phyloP scores from a whole-genome alignment of 2,329 filamentous ascomycete species.

The Ophiostoma australiae region DNA sequence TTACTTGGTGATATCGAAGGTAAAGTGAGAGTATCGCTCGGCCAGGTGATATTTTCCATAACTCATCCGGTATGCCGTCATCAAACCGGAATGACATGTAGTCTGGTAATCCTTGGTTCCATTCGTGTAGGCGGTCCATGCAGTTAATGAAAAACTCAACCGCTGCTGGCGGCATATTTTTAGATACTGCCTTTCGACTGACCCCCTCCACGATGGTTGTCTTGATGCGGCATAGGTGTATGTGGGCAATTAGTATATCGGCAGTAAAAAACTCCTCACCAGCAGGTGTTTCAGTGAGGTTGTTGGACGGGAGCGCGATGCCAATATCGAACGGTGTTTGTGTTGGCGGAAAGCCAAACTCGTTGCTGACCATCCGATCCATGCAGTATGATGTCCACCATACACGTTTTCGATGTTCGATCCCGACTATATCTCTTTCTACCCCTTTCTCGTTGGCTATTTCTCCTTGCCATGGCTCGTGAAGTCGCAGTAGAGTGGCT shows the following conservation, averaged over 20 bases:
- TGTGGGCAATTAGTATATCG: background rate
- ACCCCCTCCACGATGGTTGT: background rate
- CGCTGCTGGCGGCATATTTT: background rate
- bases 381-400: constrained; percentile 4
- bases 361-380: constrained; percentile 5
- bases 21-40: background rate
- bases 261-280: background rate
- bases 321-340: background rate
- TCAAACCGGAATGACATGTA: background rate
- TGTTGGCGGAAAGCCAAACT: background rate
- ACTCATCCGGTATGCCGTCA: background rate
- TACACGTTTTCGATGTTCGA: background rate
- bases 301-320: background rate
- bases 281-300: background rate
- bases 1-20: background rate
- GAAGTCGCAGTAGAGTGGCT: background rate
- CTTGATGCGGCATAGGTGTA: background rate
- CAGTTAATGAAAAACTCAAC: background rate
- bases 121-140: background rate
- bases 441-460: background rate
- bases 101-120: background rate
- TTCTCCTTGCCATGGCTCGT: background rate
- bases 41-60: background rate
- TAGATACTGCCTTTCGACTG: background rate
- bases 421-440: background rate